phyloP scores from a whole-genome alignment of 2,329 filamentous ascomycete genomes.

The Chalaropsis thielavioides region DNA sequence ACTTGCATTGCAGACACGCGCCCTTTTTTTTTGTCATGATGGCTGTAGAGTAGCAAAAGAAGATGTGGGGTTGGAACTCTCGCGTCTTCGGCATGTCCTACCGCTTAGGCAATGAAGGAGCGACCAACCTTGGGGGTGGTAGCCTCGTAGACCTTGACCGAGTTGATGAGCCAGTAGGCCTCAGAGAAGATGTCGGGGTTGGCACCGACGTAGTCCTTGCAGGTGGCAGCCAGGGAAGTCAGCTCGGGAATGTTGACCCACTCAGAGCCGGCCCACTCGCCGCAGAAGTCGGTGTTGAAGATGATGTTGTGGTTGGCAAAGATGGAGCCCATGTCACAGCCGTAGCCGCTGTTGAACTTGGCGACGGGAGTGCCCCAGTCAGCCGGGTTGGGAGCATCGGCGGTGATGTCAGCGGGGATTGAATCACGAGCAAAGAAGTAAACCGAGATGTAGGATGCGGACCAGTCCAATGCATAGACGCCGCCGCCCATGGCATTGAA shows the following conservation, averaged over 20 bases:
- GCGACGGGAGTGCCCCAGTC: constrained; percentile 57
- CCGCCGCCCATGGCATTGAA: constrained; percentile 60
- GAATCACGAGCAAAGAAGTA: constrained; percentile 63
- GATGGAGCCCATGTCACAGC: constrained; percentile 55
- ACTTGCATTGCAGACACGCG: background rate
- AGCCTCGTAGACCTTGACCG: constrained; percentile 43
- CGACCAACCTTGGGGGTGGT: constrained; percentile 1
- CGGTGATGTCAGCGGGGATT: constrained; percentile 49
- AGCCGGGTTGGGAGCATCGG: constrained; percentile 46
- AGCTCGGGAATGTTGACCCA: constrained; percentile 48
- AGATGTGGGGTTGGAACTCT: background rate
- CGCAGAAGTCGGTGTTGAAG: constrained; percentile 75
- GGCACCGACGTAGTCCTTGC: constrained; percentile 54
- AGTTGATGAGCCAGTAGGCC: constrained; percentile 65
- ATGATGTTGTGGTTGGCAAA: constrained; percentile 64
- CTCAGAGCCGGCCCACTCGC: constrained; percentile 64
- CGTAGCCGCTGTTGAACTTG: constrained; percentile 48
- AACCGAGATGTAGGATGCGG: constrained; percentile 51
- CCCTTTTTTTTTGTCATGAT: background rate
- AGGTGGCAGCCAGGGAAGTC: constrained; percentile 45
- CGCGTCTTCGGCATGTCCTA: background rate
- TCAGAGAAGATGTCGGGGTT: constrained; percentile 58
- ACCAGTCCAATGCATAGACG: constrained; percentile 67
- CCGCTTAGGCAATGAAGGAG: constrained; percentile 1
- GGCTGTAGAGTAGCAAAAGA: background rate